Base-by-base conservation (phyloP, 2,329 filamentous ascomycete genomes). In the Remersonia thermophila region DNA sequence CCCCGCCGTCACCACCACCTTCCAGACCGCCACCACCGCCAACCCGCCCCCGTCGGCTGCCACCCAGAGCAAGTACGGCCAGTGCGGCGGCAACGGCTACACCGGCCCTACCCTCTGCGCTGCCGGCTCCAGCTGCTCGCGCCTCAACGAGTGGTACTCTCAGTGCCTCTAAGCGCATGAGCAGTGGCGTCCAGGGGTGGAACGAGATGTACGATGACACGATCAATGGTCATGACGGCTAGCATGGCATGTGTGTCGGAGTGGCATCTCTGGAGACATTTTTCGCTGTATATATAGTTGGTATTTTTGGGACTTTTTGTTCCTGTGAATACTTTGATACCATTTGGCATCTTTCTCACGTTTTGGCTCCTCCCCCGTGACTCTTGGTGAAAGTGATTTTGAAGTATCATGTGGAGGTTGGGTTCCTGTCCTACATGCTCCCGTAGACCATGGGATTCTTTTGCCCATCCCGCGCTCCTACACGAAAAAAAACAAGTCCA, bases 1-100 rank as follows among this genome's bases (percentile, higher is more conserved):
- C 20, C 20, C 5, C 20, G 9, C 20, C 20, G 9, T 30, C 27
- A 31, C 36, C 18, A 32, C 40, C 5, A 35, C 42, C 23, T 33
- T 41, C 13, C 23, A 27, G 6, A 25, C 38, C 23, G 30, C 16
- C 40, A 32, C 12, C 23, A 31, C 39, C 7, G 35, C 47, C 18
- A n/a, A 44, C 10, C 28, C 41, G n/a, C 20, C 44, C 2, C n/a
- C 37, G 7, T 25, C 27, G 9, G 41, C 33, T 13, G 11, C 32
- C 15, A 20, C 30, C 7, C 45, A 46, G 40, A 39, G 38, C 27
- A 46, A 45, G 42, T 50, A 34, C 13, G 47, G 47, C n/a, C 47
- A 45, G 41, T 49, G 47, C 27, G 47, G 47, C n/a, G 47, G 47
- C n/a, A 46, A 13, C 23, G 47, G 46, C 9, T 49, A 32, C 31